phyloP scores from a whole-genome alignment of 208 protist species.

The Acanthamoeba royreba region DNA sequence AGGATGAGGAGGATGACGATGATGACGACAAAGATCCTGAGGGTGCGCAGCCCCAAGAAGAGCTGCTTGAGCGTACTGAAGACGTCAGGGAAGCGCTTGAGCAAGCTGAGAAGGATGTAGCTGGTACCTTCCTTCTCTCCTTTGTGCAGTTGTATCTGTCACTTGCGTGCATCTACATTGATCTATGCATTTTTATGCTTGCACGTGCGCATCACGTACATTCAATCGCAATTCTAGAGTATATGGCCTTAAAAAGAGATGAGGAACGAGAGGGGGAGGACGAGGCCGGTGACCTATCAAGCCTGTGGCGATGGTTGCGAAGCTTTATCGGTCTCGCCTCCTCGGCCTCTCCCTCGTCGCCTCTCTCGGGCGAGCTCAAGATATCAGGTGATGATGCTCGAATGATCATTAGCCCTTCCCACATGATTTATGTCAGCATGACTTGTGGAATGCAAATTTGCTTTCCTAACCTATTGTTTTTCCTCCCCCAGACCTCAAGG shows the following conservation, averaged over 20 bases:
- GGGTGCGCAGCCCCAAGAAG: not conserved
- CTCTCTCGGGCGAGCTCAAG: not conserved
- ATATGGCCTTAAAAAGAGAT: not conserved
- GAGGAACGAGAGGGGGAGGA: not conserved
- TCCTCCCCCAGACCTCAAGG: not conserved
- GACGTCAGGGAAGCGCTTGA: not conserved
- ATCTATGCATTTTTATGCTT: too few species aligned
- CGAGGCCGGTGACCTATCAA: not conserved
- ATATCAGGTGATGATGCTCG: not conserved
- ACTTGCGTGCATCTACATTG: too few species aligned
- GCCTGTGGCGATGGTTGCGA: not conserved
- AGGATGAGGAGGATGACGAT: not conserved
- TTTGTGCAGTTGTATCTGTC: too few species aligned
- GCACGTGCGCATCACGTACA: too few species aligned
- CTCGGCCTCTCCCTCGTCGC: not conserved
- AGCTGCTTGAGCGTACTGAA: not conserved
- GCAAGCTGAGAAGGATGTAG: slow-evolving; percentile 8
- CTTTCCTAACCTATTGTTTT: not conserved
- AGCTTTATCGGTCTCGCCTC: not conserved
- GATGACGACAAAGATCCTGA: not conserved
- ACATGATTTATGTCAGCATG: too few species aligned
- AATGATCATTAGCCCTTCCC: not conserved
- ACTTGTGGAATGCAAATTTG: too few species aligned
- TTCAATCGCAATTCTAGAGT: too few species aligned
- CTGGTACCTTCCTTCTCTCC: not conserved